Evolutionary conservation across 805 yeast species (phyloP), one percentile per base, ranked within the genome.

Genomic region (Lipomyces japonicus): DNA sequence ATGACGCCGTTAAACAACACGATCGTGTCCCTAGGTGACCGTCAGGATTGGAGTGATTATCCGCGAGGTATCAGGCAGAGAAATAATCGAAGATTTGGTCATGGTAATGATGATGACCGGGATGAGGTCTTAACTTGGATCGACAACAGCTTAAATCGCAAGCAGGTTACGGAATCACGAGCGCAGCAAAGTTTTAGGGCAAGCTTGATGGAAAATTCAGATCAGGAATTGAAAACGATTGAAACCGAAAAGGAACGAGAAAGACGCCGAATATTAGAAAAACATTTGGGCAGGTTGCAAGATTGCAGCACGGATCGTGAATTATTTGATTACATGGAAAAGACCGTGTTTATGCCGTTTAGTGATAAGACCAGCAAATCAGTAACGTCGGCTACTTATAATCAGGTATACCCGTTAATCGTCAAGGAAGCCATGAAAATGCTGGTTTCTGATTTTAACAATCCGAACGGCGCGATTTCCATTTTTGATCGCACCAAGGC

Each of bases 401-500:
- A 42, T 30, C 43, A 36, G 14, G 41, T 52, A 19, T 54, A 54
- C 32, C 53, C 58, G n/a, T 24, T 43, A n/a, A 39, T 54, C 39
- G 34, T 54, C 42, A 14, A 24, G 6, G 51, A 42, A 44, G 58
- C 55, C 18, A 54, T 54, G 53, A 32, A 31, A 37, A 30, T 48
- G 12, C 26, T 51, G 50, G 23, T n/a, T 9, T 21, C 19, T n/a
- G 34, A 35, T 10, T 54, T 51, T 42, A 36, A 42, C n/a, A 46
- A 51, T n/a, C 48, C 56, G 36, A 37, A 39, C 21, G 53, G 53
- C 3, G 74, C 75, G 1, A 42, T 71, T 5, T 50, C 70, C 2
- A 48, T 73, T 30, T 72, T 73, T 58, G 70, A 71, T 43, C 43
- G 53, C 28, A 60, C 65, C 26, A 68, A 64, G 64, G 63, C 60